Evolutionary conservation across 2,329 filamentous ascomycete genomes (phyloP), one percentile per base, ranked within the genome.

Genomic region (Aspergillus pseudoterreus): DNA sequence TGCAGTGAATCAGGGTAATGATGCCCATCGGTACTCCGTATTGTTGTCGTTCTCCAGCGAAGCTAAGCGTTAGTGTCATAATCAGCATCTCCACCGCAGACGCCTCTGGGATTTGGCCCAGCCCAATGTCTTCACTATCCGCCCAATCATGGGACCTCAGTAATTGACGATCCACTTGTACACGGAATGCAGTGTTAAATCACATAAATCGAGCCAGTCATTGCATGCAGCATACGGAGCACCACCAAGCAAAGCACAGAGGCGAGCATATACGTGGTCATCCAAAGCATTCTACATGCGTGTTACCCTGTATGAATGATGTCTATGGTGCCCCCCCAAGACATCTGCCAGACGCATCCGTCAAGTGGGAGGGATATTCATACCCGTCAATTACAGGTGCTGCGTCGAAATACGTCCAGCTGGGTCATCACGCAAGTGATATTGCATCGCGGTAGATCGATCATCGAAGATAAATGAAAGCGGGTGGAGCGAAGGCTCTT

Each of bases 51-150:
- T 44, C 12, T 39, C 33, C 33, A 45, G 43, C 43, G 43, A 45
- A 15, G n/a, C 43, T 45, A 45, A 45, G 15, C 33, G 30, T 45
- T 45, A 45, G 43, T 27, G 43, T 45, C 27, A 32, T 24, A 43
- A 15, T n/a, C 41, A 27, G 21, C 12, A 11, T 42, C 22, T 15
- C 43, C 43, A 45, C 43, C 27, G 12, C 19, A 32, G 19, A 45
- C 24, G 33, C 43, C n/a, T 8, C 9, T 12, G 33, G 33, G 43
- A 45, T 45, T 45, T 45, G 43, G 21, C 24, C 8, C 12, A 12
- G 24, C 6, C 15, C n/a, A 14, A 30, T 27, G 30, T 21, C 27
- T 32, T 45, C 43, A 45, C 33, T 45, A 12, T 11, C n/a, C 8
- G 27, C 27, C 27, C 27, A 30, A 30, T 30, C 27, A 30, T 10